phyloP scores from a whole-genome alignment of 768 basidiomycete species.

The Tylopilus felleus region DNA sequence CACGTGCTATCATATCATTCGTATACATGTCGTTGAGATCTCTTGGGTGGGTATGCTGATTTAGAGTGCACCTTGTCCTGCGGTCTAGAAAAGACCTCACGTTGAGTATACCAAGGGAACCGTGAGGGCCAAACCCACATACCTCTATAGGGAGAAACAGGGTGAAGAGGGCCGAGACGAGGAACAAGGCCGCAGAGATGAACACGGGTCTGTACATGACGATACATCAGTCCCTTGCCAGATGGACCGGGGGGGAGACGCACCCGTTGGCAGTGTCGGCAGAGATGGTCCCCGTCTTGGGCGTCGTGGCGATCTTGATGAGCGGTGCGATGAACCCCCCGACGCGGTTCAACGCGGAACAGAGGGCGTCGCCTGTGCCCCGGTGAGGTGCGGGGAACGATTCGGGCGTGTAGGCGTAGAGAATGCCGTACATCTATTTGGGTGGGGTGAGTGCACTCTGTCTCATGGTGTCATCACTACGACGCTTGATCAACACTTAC shows the following conservation, averaged over 20 bases:
- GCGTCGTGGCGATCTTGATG: constrained; percentile 46
- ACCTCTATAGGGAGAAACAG: constrained; percentile 49
- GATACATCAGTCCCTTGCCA: background rate
- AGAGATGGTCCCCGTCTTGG: constrained; percentile 27
- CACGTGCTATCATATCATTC: too few relatives aligned
- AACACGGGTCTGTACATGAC: constrained; percentile 39
- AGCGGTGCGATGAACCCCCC: constrained; percentile 47
- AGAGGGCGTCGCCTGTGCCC: constrained; percentile 52
- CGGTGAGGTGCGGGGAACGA: constrained; percentile 57
- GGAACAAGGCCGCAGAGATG: constrained; percentile 45
- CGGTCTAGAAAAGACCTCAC: constrained; percentile 17
- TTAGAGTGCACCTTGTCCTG: constrained; percentile 24
- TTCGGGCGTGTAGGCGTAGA: constrained; percentile 59
- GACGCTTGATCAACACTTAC: constrained; percentile 29
- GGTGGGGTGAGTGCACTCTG: background rate
- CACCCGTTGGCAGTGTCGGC: constrained; percentile 37
- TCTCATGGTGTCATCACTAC: background rate
- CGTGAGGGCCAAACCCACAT: background rate
- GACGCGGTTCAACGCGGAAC: constrained; percentile 46
- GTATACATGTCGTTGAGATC: background rate
- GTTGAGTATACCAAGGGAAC: background rate
- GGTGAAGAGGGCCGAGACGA: constrained; percentile 40
- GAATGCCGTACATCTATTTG: constrained; percentile 46
- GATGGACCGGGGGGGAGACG: too few relatives aligned
- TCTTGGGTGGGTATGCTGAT: too few relatives aligned